Evolutionary conservation across 352 stramenopile species (phyloP).

Genomic region (Globisporangium cederbergense): DNA sequence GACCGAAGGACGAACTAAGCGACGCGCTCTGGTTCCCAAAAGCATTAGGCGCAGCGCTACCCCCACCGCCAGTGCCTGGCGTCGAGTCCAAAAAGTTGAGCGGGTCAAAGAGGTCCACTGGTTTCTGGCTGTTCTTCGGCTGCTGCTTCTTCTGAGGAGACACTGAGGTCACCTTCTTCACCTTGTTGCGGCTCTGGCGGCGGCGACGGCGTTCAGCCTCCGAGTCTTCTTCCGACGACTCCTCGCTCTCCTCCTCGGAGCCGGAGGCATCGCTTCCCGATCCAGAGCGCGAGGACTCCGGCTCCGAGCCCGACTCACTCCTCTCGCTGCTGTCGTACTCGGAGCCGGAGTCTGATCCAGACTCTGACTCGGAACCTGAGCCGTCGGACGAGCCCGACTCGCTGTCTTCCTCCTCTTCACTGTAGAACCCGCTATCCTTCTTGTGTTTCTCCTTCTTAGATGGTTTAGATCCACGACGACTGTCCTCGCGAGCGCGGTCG

Average conservation of each 20-base stretch:
- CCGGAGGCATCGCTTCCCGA: constrained; percentile 27
- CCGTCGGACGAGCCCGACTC: constrained; percentile 33
- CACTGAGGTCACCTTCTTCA: constrained; percentile 11
- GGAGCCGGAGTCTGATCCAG: constrained; percentile 32
- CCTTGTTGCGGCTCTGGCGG: constrained; percentile 16
- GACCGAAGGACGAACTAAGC: constrained; percentile 6
- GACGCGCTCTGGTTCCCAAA: constrained; percentile 12
- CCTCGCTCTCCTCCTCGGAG: constrained; percentile 17
- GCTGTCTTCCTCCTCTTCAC: constrained; percentile 44
- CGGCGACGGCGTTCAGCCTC: constrained; percentile 36
- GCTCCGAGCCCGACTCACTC: constrained; percentile 20
- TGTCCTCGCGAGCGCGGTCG: constrained; percentile 20
- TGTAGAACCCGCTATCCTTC: constrained; percentile 65
- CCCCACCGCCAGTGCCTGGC: not conserved
- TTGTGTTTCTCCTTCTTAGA: constrained; percentile 27
- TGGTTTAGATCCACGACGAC: constrained; percentile 14
- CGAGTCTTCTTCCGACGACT: constrained; percentile 48
- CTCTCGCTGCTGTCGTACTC: constrained; percentile 35
- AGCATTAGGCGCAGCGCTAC: constrained; percentile 2
- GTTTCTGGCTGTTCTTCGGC: constrained; percentile 32
- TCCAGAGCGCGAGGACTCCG: constrained; percentile 30
- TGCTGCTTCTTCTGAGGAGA: constrained; percentile 35
- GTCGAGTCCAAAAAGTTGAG: constrained; percentile 40
- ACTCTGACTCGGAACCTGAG: constrained; percentile 33
- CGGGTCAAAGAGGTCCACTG: constrained; percentile 39